Percentiles rank a stretch among this genome's conserved stretches.
Evolutionary conservation across 202 grass and related monocot species (phyloP).

Genomic region (Zizania palustris): DNA sequence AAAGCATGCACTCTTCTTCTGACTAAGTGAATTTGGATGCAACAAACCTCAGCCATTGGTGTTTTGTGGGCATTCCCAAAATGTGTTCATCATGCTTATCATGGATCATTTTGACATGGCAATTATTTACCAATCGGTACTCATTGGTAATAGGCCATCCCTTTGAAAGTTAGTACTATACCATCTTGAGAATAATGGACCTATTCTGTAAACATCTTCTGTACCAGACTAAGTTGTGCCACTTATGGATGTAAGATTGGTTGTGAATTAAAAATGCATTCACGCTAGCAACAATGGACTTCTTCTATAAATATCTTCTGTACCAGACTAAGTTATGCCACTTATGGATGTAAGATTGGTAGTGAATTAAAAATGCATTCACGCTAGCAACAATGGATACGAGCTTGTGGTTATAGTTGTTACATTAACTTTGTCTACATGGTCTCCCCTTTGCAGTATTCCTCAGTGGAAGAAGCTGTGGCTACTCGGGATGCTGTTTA

Average conservation of each 20-base stretch:
- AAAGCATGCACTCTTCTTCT: neutral
- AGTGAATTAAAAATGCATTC: neutral
- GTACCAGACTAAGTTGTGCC: neutral
- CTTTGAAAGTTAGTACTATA: neutral
- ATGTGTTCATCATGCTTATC: constrained; percentile 16
- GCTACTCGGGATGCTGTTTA: constrained; percentile 87
- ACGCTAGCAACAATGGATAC: neutral
- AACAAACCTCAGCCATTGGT: constrained; percentile 2
- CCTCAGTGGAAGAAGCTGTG: constrained; percentile 85
- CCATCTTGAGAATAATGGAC: neutral
- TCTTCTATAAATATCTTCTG: neutral
- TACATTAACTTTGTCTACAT: constrained; percentile 16
- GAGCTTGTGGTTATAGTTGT: neutral
- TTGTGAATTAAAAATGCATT: constrained; percentile 1
- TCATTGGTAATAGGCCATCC: neutral
- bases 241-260: too few species aligned
- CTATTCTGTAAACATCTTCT: neutral
- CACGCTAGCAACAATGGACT: neutral
- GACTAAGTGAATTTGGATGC: neutral
- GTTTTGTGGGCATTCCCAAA: neutral
- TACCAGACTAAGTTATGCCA: neutral
- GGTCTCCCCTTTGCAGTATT: constrained; percentile 52
- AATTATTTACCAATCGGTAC: neutral
- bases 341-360: neutral
- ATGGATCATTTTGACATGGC: neutral